These are phyloP conservation scores for Tremella mesenterica DNA, from an alignment of 768 basidiomycete genomes.

Conservation along the genomic window DNA sequence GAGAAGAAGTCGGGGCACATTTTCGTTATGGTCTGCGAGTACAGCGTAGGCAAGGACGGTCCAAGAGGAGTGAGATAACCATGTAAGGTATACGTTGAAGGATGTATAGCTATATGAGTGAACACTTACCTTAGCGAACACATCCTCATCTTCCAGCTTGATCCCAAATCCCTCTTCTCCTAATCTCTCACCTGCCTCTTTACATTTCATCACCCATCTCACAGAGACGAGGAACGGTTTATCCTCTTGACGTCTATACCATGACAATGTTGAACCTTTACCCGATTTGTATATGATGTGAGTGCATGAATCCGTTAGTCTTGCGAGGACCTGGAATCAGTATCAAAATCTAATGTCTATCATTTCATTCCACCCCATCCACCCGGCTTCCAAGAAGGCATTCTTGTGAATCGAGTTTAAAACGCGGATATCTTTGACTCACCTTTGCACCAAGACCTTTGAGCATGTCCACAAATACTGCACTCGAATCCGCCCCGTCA, in stretches of 20 bases:
- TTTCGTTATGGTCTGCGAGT: too few species aligned
- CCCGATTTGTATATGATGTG: conserved; percentile 46
- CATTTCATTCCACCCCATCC: background rate
- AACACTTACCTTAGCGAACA: conserved; percentile 39
- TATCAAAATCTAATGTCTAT: background rate
- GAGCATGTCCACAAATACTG: conserved; percentile 41
- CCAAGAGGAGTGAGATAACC: too few species aligned
- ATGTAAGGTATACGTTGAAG: background rate
- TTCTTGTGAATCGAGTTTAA: too few species aligned
- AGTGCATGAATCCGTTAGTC: conserved; percentile 39
- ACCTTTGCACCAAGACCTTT: conserved; percentile 42
- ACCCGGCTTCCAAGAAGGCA: background rate
- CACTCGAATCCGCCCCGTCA: conserved; percentile 39
- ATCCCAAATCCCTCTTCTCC: conserved; percentile 31
- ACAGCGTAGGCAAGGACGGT: too few species aligned
- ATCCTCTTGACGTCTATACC: conserved; percentile 34
- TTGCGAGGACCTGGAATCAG: conserved; percentile 32
- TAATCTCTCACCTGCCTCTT: conserved; percentile 35
- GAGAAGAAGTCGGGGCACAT: too few species aligned
- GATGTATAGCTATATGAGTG: background rate
- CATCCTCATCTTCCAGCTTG: conserved; percentile 32
- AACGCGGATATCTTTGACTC: too few species aligned
- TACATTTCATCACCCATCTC: conserved; percentile 43
- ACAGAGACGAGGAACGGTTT: conserved; percentile 42
- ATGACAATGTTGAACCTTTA: conserved; percentile 37